phyloP scores from a whole-genome alignment of 305 asterid species.

The Fraxinus angustifolia region DNA sequence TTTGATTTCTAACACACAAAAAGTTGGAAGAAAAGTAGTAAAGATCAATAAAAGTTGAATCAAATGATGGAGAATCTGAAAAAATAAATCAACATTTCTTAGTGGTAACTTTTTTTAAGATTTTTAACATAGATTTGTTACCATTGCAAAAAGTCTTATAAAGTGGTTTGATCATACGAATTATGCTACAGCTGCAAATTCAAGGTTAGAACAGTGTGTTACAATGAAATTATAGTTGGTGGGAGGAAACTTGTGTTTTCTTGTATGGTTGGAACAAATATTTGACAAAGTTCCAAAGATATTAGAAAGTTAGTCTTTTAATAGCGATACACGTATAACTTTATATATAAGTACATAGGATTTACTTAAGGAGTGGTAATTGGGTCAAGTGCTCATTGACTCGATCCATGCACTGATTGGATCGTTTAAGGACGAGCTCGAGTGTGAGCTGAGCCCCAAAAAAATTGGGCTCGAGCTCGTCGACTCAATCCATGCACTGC shows the following conservation, averaged over 20 bases:
- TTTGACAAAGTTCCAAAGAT: neutral
- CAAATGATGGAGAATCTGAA: neutral
- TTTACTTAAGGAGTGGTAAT: too few relatives aligned
- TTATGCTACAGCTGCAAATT: constrained; percentile 23
- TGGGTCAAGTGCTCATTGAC: too few relatives aligned
- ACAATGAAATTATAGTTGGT: neutral
- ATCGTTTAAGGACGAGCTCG: too few relatives aligned
- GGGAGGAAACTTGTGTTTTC: neutral
- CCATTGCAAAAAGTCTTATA: constrained; percentile 5
- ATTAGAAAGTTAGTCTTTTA: neutral
- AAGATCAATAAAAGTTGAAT: neutral
- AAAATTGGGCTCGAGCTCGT: too few relatives aligned
- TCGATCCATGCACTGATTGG: too few relatives aligned
- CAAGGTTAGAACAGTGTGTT: neutral
- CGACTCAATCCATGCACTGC: too few relatives aligned
- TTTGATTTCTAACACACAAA: neutral
- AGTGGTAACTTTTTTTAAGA: constrained; percentile 20
- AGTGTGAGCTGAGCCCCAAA: too few relatives aligned
- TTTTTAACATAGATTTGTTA: constrained; percentile 16
- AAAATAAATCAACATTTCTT: constrained; percentile 20
- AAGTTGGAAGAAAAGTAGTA: neutral
- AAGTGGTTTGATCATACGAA: constrained; percentile 19
- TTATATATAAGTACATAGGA: too few relatives aligned
- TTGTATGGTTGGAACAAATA: neutral
- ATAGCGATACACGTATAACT: too few relatives aligned